These are phyloP conservation scores for Alternaria brassicicola DNA, from an alignment of 2,329 filamentous ascomycete genomes.

Conservation along the genomic window DNA sequence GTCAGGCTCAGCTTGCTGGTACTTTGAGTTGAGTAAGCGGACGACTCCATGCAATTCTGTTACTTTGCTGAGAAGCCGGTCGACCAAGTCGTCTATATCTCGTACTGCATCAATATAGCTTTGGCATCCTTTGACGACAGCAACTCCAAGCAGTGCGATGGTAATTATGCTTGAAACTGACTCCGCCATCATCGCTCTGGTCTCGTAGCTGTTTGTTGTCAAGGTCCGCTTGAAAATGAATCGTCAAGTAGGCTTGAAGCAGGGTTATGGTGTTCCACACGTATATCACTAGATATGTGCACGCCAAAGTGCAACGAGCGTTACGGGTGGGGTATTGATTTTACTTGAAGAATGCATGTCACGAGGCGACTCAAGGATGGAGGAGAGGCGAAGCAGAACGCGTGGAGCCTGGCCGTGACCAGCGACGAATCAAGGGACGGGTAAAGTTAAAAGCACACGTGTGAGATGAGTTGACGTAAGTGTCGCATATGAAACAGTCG, in stretches of 20 bases:
- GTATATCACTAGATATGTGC: not conserved
- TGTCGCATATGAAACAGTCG: not conserved
- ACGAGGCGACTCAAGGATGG: not conserved
- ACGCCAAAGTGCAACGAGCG: not conserved
- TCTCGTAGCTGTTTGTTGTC: not conserved
- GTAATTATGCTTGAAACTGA: conserved; percentile 19
- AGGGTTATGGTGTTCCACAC: not conserved
- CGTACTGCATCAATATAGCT: conserved; percentile 15
- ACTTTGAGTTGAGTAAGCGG: conserved; percentile 14
- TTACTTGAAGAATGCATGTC: conserved; percentile 2
- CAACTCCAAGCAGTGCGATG: conserved; percentile 14
- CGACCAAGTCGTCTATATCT: conserved; percentile 7
- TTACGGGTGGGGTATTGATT: not conserved
- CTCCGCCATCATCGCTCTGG: conserved; percentile 23
- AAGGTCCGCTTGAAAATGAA: not conserved
- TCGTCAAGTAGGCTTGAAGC: not conserved
- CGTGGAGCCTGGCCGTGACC: conserved; percentile 9
- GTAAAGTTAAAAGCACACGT: not conserved
- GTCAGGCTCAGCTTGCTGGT: not conserved
- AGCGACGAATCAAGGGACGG: not conserved
- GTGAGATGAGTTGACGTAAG: not conserved
- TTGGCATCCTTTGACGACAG: conserved; percentile 15
- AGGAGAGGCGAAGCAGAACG: conserved; percentile 12
- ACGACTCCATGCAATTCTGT: conserved; percentile 13
- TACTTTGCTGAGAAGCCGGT: conserved; percentile 7